Evolutionary conservation across 805 yeast species (phyloP), one percentile per base, ranked within the genome.

Genomic region (Cyberlindnera mrakii): DNA sequence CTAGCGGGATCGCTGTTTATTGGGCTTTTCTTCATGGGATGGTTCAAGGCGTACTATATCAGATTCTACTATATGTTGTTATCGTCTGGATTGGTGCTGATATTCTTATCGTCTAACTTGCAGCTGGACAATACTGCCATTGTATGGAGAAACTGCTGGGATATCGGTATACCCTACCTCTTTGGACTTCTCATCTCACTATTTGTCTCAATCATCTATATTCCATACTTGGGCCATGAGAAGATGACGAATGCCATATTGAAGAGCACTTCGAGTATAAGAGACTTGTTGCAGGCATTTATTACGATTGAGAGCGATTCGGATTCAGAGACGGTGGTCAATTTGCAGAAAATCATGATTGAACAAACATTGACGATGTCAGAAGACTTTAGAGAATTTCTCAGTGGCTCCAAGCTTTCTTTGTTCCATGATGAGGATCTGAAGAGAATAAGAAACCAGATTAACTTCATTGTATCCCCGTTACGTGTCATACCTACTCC

Each of bases 131-230:
- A 65, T 8, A 58, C 61, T 9, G 20, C 13, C 3, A 46, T 53
- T 5, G 37, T 60, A n/a, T 67, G 73, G 72, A 49, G 49, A 20
- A 40, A 58, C 42, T 56, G 54, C 39, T 64, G 73, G 70, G 64
- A 72, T 40, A 65, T 71, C 47, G 67, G 67, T 5, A 60, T 74
- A 7, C 75, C 78, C 0, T 72, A 68, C 45, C 45, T 67, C 0
- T 68, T 72, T 50, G 79, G 78, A 2, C 43, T 71, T 3, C 30
- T 67, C 14, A 40, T 71, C 1, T 64, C 74, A 0, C 42, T 71
- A 11, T 19, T 62, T 1, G 61, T 67, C 2, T 66, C 71, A 34
- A 31, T 64, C 5, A 3, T 55, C 5, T 49, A 70, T 15, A 63
- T 60, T 40, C 78, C 79, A 6, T 67, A 65, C 30, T 47, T 64